Conservation (phyloP, 345 rosid species). For the Acer saccharum region DNA sequence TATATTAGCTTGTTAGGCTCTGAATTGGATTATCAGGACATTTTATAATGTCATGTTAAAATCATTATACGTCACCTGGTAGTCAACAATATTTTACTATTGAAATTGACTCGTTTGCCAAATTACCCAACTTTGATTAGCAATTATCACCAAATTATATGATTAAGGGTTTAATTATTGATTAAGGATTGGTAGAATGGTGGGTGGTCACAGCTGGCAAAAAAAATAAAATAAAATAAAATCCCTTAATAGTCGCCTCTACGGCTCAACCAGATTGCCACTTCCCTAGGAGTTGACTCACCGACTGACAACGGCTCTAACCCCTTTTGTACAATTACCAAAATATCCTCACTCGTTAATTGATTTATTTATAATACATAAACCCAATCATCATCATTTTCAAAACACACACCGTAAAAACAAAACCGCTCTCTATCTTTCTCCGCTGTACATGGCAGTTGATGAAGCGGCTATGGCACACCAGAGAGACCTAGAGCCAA, state of each 20-base stretch:
- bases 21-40: not conserved
- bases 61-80: too few relatives aligned
- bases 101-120: not conserved
- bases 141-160: not conserved
- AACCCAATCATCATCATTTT: not conserved
- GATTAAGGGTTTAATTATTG: not conserved
- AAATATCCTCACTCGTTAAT: not conserved
- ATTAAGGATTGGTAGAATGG: not conserved
- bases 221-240: not conserved
- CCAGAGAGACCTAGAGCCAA: not conserved
- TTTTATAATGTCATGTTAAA: too few relatives aligned
- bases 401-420: not conserved
- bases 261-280: too few relatives aligned
- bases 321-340: not conserved
- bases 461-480: slow-evolving; percentile 2
- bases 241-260: too few relatives aligned
- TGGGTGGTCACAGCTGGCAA: not conserved
- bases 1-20: not conserved
- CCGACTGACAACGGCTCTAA: slow-evolving; percentile 14
- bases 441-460: not conserved
- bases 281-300: too few relatives aligned
- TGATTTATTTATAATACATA: not conserved
- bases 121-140: too few relatives aligned
- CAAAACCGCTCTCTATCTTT: not conserved
- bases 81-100: too few relatives aligned